phyloP scores from a whole-genome alignment of 805 yeast genomes.

The Cyberlindnera euphorbiiphila region DNA sequence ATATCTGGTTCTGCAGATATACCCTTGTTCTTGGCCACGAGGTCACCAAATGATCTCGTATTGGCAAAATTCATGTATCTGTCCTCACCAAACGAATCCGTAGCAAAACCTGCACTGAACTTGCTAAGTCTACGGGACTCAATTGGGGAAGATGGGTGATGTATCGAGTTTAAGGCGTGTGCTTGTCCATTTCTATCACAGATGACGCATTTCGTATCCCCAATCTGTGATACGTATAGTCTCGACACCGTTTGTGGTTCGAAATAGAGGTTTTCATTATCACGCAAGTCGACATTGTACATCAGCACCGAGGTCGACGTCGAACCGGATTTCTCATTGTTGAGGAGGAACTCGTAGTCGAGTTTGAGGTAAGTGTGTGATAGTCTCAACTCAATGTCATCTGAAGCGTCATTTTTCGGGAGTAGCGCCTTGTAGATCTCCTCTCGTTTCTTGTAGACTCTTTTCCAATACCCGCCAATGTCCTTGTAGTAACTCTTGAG shows the following conservation, averaged over 20 bases:
- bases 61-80: conserved; percentile 79
- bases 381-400: conserved; percentile 58
- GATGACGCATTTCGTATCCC: conserved; percentile 86
- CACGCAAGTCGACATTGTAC: conserved; percentile 38
- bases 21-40: conserved; percentile 75
- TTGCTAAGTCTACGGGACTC: conserved; percentile 71
- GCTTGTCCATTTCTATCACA: conserved; percentile 81
- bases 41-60: conserved; percentile 92
- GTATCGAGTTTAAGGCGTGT: conserved; percentile 71
- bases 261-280: conserved; percentile 35
- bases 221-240: conserved; percentile 81
- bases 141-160: conserved; percentile 80
- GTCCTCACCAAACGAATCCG: conserved; percentile 92
- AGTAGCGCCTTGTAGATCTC: conserved; percentile 33
- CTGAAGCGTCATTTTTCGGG: conserved; percentile 30
- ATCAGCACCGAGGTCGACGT: conserved; percentile 67
- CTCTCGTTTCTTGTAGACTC: conserved; percentile 53
- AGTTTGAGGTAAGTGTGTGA: conserved; percentile 62
- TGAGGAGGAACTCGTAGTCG: conserved; percentile 54
- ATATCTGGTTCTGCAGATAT: conserved; percentile 92
- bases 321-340: conserved; percentile 45
- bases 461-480: conserved; percentile 81
- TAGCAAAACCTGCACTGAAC: conserved; percentile 58
- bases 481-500: conserved; percentile 50
- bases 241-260: conserved; percentile 62